phyloP scores from a whole-genome alignment of 1,139 yeast species.

The Debaryomyces singareniensis region DNA sequence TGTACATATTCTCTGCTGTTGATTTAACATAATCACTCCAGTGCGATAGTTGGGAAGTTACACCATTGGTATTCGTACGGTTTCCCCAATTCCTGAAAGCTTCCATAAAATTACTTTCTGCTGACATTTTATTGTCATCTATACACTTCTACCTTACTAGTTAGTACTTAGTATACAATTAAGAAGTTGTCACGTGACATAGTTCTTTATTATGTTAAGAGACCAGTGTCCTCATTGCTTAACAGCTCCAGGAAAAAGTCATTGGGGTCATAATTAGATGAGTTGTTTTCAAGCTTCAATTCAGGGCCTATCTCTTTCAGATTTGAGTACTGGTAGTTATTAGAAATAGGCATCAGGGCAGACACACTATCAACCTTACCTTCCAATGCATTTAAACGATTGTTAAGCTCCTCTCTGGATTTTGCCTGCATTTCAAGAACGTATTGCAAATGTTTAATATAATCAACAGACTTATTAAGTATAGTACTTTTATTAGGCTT shows the following conservation, averaged over 20 bases:
- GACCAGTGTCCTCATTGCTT: not conserved
- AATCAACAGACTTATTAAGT: constrained; percentile 62
- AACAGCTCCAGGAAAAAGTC: constrained; percentile 11
- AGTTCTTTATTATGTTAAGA: not conserved
- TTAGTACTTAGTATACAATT: too few relatives aligned
- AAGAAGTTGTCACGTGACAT: not conserved
- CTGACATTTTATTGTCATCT: constrained; percentile 22
- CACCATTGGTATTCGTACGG: constrained; percentile 7
- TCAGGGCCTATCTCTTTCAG: constrained; percentile 2
- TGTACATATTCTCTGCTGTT: constrained; percentile 37
- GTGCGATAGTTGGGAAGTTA: constrained; percentile 27
- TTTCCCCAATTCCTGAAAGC: constrained; percentile 35
- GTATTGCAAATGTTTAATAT: constrained; percentile 48
- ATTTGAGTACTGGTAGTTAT: not conserved
- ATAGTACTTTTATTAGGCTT: constrained; percentile 71
- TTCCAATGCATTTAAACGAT: constrained; percentile 11
- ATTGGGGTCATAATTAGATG: constrained; percentile 9
- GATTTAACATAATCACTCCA: constrained; percentile 42
- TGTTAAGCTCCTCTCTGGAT: constrained; percentile 16
- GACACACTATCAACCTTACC: not conserved
- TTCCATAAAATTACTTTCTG: constrained; percentile 38
- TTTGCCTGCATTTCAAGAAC: constrained; percentile 33
- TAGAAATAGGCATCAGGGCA: not conserved
- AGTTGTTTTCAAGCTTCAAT: constrained; percentile 4
- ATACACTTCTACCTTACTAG: too few relatives aligned